Percentiles rank a stretch among this genome's conserved stretches.
phyloP scores from a whole-genome alignment of 176 grass and related monocot genomes.

The Oryza glaberrima region DNA sequence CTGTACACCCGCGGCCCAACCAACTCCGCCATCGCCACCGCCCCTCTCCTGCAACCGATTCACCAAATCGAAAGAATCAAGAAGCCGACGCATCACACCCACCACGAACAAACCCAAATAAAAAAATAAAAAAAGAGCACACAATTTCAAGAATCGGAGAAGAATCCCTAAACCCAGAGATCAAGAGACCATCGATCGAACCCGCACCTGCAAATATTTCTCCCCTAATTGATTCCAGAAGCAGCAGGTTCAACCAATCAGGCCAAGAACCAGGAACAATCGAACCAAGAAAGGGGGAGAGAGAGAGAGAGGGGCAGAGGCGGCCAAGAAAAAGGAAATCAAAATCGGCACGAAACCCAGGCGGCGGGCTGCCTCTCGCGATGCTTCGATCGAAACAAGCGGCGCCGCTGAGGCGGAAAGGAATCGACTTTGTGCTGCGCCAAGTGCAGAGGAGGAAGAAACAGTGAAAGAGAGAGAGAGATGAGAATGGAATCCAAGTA shows the following conservation, averaged over 20 bases:
- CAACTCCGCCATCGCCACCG: constrained; percentile 45
- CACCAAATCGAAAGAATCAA: constrained; percentile 33
- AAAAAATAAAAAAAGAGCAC: too few species aligned
- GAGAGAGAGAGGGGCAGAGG: neutral
- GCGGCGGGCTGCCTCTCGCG: neutral
- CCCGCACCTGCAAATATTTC: neutral
- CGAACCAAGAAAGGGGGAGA: neutral
- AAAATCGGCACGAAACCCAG: constrained; percentile 30
- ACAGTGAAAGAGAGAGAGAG: neutral
- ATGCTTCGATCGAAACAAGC: neutral
- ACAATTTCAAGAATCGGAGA: neutral
- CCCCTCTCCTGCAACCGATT: constrained; percentile 23
- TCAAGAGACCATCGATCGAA: constrained; percentile 4
- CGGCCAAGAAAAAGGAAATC: neutral
- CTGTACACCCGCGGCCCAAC: constrained; percentile 70
- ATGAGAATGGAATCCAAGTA: neutral
- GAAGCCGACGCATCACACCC: constrained; percentile 1
- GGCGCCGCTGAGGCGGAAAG: neutral
- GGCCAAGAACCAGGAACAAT: neutral
- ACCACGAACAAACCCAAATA: neutral
- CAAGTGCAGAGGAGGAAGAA: neutral
- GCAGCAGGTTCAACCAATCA: neutral
- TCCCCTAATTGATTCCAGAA: neutral
- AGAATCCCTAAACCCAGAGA: neutral
- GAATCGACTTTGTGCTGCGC: neutral